Evolutionary conservation across 1,139 yeast genomes (phyloP).

Genomic region (Debaryomyces robertsiae): DNA sequence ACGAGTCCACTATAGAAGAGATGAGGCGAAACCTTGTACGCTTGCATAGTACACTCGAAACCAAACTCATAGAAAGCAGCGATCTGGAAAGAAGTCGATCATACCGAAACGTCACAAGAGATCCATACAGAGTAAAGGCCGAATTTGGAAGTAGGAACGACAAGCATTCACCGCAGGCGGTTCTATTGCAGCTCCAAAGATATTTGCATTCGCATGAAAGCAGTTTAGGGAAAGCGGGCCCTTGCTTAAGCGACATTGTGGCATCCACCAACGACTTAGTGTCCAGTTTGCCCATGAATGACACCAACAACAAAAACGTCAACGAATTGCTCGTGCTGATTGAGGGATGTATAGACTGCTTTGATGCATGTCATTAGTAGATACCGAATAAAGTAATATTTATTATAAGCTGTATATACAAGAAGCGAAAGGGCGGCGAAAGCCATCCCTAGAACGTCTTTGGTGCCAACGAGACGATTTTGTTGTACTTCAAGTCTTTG

Average conservation of each 20-base stretch:
- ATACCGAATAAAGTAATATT: no score
- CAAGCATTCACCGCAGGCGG: background rate
- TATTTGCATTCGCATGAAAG: constrained; percentile 3
- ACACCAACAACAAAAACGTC: constrained; percentile 19
- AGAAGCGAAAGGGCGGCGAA: constrained; percentile 2
- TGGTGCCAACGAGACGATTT: constrained; percentile 90
- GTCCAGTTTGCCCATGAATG: constrained; percentile 20
- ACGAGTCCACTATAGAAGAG: background rate
- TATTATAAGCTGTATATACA: constrained; percentile 11
- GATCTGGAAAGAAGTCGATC: background rate
- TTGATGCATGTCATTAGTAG: constrained; percentile 15
- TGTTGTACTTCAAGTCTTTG: constrained; percentile 79
- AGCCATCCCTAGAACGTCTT: constrained; percentile 58
- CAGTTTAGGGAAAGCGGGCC: background rate
- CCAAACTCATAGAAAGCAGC: background rate
- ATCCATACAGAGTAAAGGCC: no score
- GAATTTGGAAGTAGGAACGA: no score
- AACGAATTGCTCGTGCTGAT: constrained; percentile 26
- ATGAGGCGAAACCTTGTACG: background rate
- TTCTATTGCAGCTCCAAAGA: background rate
- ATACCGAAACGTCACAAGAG: background rate
- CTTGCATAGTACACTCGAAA: background rate
- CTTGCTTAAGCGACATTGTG: constrained; percentile 19
- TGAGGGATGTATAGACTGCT: constrained; percentile 28
- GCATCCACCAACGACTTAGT: constrained; percentile 20